Percentiles rank a stretch among this genome's conserved stretches.
phyloP scores from a whole-genome alignment of 208 protist genomes.

The Acanthamoeba divionensis region DNA sequence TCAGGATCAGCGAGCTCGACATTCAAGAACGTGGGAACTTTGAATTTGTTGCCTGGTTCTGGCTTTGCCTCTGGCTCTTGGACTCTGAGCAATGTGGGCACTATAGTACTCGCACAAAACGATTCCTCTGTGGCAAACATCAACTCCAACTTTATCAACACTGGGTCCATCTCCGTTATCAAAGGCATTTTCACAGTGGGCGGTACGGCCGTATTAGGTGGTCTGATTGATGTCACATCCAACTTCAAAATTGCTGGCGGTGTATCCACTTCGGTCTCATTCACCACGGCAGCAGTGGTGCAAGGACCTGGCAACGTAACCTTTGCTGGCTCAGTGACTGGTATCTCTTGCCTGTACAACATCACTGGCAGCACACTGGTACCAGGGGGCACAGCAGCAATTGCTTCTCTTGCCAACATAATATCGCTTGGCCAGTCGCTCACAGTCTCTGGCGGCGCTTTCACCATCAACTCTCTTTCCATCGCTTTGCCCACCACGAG shows the following conservation, averaged over 20 bases:
- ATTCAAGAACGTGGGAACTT: conserved; percentile 7
- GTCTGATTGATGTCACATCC: background rate
- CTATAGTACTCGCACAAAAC: background rate
- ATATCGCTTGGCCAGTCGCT: background rate
- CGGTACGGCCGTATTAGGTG: background rate
- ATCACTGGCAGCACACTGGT: background rate
- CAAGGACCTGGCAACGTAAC: background rate
- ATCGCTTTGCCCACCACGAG: background rate
- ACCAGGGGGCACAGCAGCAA: background rate
- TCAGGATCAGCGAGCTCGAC: background rate
- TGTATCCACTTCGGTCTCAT: background rate
- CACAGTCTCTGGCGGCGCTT: background rate
- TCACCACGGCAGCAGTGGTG: background rate
- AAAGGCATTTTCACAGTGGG: background rate
- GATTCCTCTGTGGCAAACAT: background rate
- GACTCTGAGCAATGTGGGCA: background rate
- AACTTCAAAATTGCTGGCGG: background rate
- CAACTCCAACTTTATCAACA: background rate
- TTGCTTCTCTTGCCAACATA: background rate
- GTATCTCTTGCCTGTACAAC: background rate
- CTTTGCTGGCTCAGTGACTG: background rate
- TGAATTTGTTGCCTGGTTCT: background rate
- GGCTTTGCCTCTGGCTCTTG: background rate
- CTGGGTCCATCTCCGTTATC: background rate
- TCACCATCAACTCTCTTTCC: conserved; percentile 8